These are phyloP conservation scores for Candida quercuum DNA, from an alignment of 805 yeast genomes.

Conservation along the genomic window DNA sequence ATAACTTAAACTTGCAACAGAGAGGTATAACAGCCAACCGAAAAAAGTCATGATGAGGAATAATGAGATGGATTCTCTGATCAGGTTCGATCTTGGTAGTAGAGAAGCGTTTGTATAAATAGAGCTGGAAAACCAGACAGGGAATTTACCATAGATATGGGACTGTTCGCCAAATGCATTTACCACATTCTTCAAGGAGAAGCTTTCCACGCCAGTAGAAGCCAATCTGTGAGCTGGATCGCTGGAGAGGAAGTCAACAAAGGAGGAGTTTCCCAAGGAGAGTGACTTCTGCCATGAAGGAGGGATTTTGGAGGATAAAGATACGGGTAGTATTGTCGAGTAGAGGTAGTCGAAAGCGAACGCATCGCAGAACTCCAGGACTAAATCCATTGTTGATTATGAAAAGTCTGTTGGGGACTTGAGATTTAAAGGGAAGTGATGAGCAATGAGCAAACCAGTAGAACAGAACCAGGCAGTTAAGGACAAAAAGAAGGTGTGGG, in stretches of 20 bases:
- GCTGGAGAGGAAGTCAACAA: constrained; percentile 16
- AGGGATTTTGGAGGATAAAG: constrained; percentile 35
- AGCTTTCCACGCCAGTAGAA: constrained; percentile 4
- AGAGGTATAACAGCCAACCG: constrained; percentile 80
- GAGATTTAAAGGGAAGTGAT: too few relatives aligned
- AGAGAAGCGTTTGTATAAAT: constrained; percentile 59
- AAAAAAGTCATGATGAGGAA: constrained; percentile 68
- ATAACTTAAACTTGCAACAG: constrained; percentile 74
- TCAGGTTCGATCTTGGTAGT: constrained; percentile 62
- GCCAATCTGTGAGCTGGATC: constrained; percentile 11
- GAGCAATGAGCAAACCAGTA: too few relatives aligned
- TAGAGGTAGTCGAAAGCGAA: constrained; percentile 70
- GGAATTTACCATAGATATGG: constrained; percentile 57
- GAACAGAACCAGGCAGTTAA: too few relatives aligned
- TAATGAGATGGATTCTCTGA: constrained; percentile 68
- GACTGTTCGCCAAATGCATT: constrained; percentile 20
- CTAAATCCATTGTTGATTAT: constrained; percentile 72
- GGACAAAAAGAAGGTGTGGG: too few relatives aligned
- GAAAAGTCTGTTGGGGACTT: not conserved
- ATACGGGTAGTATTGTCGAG: constrained; percentile 60
- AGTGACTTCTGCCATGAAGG: constrained; percentile 24
- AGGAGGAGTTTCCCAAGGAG: constrained; percentile 18
- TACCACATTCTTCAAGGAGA: constrained; percentile 12
- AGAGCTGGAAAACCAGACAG: constrained; percentile 52
- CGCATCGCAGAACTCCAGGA: constrained; percentile 74